Percentiles rank a stretch among this genome's conserved stretches.
phyloP scores from a whole-genome alignment of 2,329 filamentous ascomycete species.

The Curvularia spicifera region DNA sequence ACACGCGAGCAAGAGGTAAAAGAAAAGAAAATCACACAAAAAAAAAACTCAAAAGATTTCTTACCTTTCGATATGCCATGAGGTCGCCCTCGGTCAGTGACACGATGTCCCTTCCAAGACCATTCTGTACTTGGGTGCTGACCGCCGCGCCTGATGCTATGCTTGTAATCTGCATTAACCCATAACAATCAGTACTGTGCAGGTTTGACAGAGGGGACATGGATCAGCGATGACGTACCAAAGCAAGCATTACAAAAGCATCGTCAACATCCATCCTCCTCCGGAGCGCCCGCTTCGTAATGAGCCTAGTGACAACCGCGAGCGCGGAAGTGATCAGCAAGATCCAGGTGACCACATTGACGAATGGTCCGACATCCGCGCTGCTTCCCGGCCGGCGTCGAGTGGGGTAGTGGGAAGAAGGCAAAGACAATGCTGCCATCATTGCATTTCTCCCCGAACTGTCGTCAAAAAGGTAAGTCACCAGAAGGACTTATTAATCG shows the following conservation, averaged over 20 bases:
- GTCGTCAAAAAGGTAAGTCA: conserved; percentile 13
- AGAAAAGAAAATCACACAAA: no score
- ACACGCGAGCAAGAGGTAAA: no score
- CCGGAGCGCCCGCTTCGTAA: conserved; percentile 44
- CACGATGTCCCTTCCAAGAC: conserved; percentile 38
- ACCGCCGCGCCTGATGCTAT: conserved; percentile 45
- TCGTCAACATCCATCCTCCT: conserved; percentile 44
- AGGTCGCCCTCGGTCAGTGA: conserved; percentile 28
- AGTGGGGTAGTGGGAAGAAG: conserved; percentile 31
- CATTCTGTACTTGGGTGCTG: conserved; percentile 39
- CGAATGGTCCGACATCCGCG: conserved; percentile 41
- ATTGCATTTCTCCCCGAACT: conserved; percentile 32
- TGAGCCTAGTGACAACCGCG: conserved; percentile 43
- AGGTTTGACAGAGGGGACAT: background rate
- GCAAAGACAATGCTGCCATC: conserved; percentile 27
- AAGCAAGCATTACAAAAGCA: conserved; percentile 43
- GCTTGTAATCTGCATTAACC: conserved; percentile 31
- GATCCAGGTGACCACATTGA: conserved; percentile 47
- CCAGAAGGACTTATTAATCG: conserved; percentile 2
- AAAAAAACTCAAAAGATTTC: background rate
- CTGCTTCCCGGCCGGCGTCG: conserved; percentile 40
- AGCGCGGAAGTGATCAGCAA: conserved; percentile 43
- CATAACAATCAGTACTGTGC: conserved; percentile 18
- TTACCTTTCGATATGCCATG: conserved; percentile 42
- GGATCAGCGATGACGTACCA: conserved; percentile 29